Base-by-base conservation (phyloP, 192 early-diverging fungal genomes). In the Chytriomyces sp. region DNA sequence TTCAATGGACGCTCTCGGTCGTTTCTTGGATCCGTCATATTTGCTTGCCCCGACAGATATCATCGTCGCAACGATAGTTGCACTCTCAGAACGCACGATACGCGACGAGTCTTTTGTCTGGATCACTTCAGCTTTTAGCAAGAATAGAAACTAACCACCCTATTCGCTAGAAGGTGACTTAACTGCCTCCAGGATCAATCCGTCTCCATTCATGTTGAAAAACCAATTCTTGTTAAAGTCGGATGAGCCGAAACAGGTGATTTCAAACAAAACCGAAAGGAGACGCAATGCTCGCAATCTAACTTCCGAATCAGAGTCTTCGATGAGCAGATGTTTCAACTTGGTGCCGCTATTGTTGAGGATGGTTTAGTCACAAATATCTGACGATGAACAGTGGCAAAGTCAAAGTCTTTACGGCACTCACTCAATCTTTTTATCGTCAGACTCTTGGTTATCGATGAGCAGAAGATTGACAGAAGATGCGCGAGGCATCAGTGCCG, bases 301-400 rank as follows among this genome's bases (percentile, higher is more conserved):
- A 35, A 35, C 35, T 35, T 73, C 72, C 72, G 28, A 73, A 45
- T 73, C 61, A 20, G 72, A 18, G 26, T 73, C 72, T 35, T 63
- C 44, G 10, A n/a, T 43, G 8, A 73, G 6, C 47, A 70, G 20
- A 16, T 11, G 13, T n/a, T 70, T 50, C 2, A 70, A 35, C 46
- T 9, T 70, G 7, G 8, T 4, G 18, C 23, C 3, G 20, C 69
- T 70, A 16, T 18, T 47, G 11, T 13, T 20, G 0, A 49, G 35
- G 18, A 68, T 43, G 16, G 35, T 35, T 35, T 35, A 35, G 35
- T n/a, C n/a, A n/a, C n/a, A n/a, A n/a, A n/a, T n/a, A n/a, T n/a
- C n/a, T n/a, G n/a, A n/a, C n/a, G n/a, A n/a, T n/a, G n/a, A n/a
- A n/a, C n/a, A n/a, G n/a, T n/a, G n/a, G n/a, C 67, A 28, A 3